phyloP scores from a whole-genome alignment of 768 basidiomycete species.

The Naganishia onofrii region DNA sequence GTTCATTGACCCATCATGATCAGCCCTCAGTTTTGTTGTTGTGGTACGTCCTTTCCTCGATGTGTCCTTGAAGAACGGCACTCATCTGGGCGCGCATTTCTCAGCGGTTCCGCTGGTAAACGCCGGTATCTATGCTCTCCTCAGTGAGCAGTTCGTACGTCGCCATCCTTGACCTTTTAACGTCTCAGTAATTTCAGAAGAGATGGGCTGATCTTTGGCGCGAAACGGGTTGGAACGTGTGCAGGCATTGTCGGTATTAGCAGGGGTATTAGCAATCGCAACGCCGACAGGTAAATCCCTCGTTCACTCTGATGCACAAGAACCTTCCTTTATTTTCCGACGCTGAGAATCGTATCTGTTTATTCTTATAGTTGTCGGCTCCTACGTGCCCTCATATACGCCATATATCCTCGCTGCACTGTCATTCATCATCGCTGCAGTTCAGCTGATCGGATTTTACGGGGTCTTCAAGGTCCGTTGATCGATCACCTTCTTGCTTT shows the following conservation, averaged over 20 bases:
- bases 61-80: background rate
- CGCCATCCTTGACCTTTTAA: background rate
- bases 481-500: too few relatives aligned
- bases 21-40: slow-evolving; percentile 77
- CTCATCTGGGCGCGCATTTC: slow-evolving; percentile 15
- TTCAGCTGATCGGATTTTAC: slow-evolving; percentile 80
- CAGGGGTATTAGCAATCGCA: slow-evolving; percentile 44
- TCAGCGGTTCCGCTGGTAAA: slow-evolving; percentile 82
- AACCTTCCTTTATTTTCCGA: too few relatives aligned
- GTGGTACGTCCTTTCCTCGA: slow-evolving; percentile 41
- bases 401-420: slow-evolving; percentile 69
- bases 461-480: slow-evolving; percentile 68
- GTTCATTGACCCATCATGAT: slow-evolving; percentile 30
- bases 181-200: too few relatives aligned
- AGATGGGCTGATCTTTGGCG: background rate
- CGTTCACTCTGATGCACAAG: too few relatives aligned
- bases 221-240: background rate
- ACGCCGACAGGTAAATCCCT: slow-evolving; percentile 37
- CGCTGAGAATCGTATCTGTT: too few relatives aligned
- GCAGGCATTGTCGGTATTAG: slow-evolving; percentile 39
- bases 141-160: slow-evolving; percentile 69
- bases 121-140: slow-evolving; percentile 76
- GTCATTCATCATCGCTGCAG: slow-evolving; percentile 69
- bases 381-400: slow-evolving; percentile 74
- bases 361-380: slow-evolving; percentile 94